Conservation (phyloP, 768 basidiomycete species). For the Pleurotus cornucopiae region DNA sequence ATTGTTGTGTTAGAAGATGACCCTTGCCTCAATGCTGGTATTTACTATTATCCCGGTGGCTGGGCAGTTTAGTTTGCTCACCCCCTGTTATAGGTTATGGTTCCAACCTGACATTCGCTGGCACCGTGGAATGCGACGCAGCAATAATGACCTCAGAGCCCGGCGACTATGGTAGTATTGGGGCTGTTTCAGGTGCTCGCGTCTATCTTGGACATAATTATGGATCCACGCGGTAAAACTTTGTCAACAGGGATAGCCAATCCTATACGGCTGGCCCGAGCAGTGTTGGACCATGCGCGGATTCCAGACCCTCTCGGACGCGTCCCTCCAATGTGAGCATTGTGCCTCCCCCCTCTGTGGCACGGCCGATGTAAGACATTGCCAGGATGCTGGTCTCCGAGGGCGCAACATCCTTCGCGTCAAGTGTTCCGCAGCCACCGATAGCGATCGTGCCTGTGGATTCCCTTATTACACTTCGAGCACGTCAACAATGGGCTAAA, state of each 20-base stretch:
- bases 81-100: constrained; percentile 51
- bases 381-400: constrained; percentile 54
- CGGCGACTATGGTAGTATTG: constrained; percentile 61
- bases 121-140: constrained; percentile 80
- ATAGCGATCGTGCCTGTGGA: constrained; percentile 34
- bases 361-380: neutral
- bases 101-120: constrained; percentile 73
- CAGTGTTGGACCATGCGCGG: constrained; percentile 50
- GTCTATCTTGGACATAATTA: neutral
- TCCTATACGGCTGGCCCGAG: constrained; percentile 59
- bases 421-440: constrained; percentile 9
- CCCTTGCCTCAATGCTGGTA: constrained; percentile 69
- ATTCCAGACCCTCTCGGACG: constrained; percentile 51
- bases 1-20: constrained; percentile 63
- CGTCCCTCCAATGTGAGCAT: constrained; percentile 62
- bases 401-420: constrained; percentile 60
- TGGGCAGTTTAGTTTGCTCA: neutral
- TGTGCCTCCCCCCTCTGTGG: neutral
- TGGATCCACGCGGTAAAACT: neutral
- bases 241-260: constrained; percentile 54
- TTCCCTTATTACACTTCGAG: constrained; percentile 45
- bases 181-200: constrained; percentile 60
- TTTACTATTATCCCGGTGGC: neutral
- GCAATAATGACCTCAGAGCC: constrained; percentile 54
- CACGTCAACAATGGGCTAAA: constrained; percentile 49